These are phyloP conservation scores for Mucor velutinosus DNA, from an alignment of 371 early-diverging fungal genomes.

Conservation along the genomic window DNA sequence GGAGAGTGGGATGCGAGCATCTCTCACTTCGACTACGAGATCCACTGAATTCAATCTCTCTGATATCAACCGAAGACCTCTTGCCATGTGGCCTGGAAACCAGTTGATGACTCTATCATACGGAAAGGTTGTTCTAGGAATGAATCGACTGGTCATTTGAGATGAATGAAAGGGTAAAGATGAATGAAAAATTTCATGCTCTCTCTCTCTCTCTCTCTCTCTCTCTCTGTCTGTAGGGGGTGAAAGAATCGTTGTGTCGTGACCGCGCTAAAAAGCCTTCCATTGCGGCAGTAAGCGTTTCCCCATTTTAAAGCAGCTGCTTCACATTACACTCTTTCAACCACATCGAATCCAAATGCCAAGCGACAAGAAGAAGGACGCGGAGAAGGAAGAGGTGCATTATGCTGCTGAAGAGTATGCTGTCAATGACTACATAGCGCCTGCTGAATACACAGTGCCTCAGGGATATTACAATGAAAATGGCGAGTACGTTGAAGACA, in stretches of 20 bases:
- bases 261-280: conserved; percentile 1
- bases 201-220: neutral
- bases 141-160: conserved; percentile 17
- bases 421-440: conserved; percentile 12
- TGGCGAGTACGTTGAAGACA: conserved; percentile 6
- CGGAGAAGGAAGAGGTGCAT: conserved; percentile 7
- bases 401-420: conserved; percentile 23
- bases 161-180: neutral
- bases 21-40: conserved; percentile 91
- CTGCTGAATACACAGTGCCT: conserved; percentile 12
- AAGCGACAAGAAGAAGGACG: conserved; percentile 1
- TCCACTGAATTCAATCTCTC: conserved; percentile 77
- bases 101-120: conserved; percentile 84
- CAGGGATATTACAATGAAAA: conserved; percentile 16
- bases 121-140: conserved; percentile 50
- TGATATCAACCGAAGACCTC: conserved; percentile 77
- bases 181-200: neutral
- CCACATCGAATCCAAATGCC: neutral
- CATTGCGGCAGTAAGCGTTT: neutral
- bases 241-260: neutral
- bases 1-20: conserved; percentile 91
- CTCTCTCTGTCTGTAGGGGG: neutral
- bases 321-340: neutral
- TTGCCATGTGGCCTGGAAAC: conserved; percentile 96
- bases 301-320: neutral